Base-by-base conservation (phyloP, 768 basidiomycete species). In the Amanita polypyramis region DNA sequence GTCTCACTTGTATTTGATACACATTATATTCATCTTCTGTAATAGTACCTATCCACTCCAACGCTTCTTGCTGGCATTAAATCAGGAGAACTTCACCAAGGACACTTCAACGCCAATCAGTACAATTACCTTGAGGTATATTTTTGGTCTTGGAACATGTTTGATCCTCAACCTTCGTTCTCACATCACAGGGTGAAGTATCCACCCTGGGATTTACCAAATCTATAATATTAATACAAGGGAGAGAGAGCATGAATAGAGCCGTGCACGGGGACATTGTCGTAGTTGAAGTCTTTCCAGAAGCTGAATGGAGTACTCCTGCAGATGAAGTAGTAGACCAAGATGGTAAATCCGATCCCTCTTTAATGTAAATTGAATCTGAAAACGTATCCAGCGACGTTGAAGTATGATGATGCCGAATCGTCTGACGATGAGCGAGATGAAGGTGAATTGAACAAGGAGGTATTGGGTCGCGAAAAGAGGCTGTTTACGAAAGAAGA, bases 71-170 rank as follows among this genome's bases (percentile, higher is more conserved):
- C 92, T 8, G 94, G 92, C 1, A 73, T 97, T 49, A 94, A 93
- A 62, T 76, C 79, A 3, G 90, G 89, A 2, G 70, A 82, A 35
- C 74, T 94, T 3, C 79, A 91, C 58, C 91, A 97, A 66, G 96
- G 96, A 0, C 83, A 94, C 60, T 99, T 95, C 67, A 92, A 87
- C 58, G 90, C 93, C 2, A 96, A 89, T 56, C 82, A 82, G 54
- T 99, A 93, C 65, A 98, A 99, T 62, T 98, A 94, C 56, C 73
- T 97, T 11, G 95, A 97, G 74, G 89, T 83, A 37, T 45, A 72
- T 60, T 4, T 21, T 4, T 21, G 33, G 35, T 25, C 17, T 33
- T 19, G 1, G n/a, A 7, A n/a, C 25, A 29, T 30, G 17, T 25
- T 12, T 32, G 30, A 19, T 42, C 33, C 47, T 6, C 17, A 3